Base-by-base conservation (phyloP, 2,329 filamentous ascomycete species). In the Madurella fahalii region DNA sequence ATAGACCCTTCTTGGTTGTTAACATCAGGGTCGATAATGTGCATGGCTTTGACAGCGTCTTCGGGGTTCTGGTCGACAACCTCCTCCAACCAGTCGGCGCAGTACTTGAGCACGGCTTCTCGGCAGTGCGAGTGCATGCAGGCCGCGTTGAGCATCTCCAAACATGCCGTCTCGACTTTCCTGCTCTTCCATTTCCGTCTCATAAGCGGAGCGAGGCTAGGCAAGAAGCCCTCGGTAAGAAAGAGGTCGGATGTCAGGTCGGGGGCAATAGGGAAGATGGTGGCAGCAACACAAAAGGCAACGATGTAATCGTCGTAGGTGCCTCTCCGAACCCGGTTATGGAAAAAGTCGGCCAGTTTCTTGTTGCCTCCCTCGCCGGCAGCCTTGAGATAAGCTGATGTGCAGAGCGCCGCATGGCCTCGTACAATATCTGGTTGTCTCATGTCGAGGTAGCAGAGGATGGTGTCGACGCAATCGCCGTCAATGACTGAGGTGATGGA, bases 131-230 rank as follows among this genome's bases (percentile, higher is more conserved):
- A 80, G 67, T 95, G 89, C 71, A 96, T 89, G 71, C 91, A 96
- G 7, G 93, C 92, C 12, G 90, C 90, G 71, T 92, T 96, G 54
- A 99, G 79, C 73, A 99, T 84, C 66, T 96, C 89, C 62, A 99
- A 72, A 46, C 90, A 87, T 2, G 91, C 89, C 55, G 89, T 86
- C 71, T 96, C 91, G 18, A 97, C 87, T 64, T 90, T 90, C 61
- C 83, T 81, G 67, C 87, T 93, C 75, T 93, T 95, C 76, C 87
- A 89, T 67, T 86, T 90, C 62, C 85, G 82, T 60, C 87, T 81
- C 71, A 95, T 87, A 51, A 95, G 76, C 13, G 87, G 83, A 15
- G 87, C 85, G 7, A 97, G 79, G 52, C 83, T 86, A 55, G 84
- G 77, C 44, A 96, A 76, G 65, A 99, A 97, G 2, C 90, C 90